Conservation (phyloP, 2,329 filamentous ascomycete species). For the Amesomyces nigricolor region DNA sequence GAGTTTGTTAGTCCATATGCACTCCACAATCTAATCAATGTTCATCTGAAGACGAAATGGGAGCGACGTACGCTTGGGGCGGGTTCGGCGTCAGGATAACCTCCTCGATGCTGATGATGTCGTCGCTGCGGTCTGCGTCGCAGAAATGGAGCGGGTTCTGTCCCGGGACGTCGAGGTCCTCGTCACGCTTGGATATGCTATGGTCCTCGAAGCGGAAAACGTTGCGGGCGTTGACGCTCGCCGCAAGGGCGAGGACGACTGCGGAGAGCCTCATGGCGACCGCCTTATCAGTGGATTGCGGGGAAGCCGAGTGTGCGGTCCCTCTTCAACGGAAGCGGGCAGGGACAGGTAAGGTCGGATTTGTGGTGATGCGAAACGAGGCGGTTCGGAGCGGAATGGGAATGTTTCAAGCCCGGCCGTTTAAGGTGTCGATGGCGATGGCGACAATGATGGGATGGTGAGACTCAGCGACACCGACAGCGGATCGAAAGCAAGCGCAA, state of each 20-base stretch:
- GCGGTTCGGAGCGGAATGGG: too few relatives aligned
- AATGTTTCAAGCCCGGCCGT: neutral
- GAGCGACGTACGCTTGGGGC: constrained; percentile 65
- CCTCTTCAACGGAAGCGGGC: neutral
- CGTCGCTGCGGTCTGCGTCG: constrained; percentile 54
- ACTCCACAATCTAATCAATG: neutral
- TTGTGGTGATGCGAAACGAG: too few relatives aligned
- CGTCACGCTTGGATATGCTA: constrained; percentile 43
- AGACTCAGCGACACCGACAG: neutral
- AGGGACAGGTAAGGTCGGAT: neutral
- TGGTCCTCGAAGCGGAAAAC: constrained; percentile 44
- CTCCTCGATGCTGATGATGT: constrained; percentile 69
- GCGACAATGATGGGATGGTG: constrained; percentile 7
- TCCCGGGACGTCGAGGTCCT: constrained; percentile 64
- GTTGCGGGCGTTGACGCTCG: constrained; percentile 41
- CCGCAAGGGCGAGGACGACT: constrained; percentile 41
- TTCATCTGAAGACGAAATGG: neutral
- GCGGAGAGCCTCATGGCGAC: constrained; percentile 38
- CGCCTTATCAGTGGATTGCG: constrained; percentile 9
- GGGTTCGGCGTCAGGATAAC: constrained; percentile 85
- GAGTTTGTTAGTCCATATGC: neutral
- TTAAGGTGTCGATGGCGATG: neutral
- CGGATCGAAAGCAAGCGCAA: constrained; percentile 4
- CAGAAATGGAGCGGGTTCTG: constrained; percentile 83
- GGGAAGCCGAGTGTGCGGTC: constrained; percentile 4